Evolutionary conservation across 1,284 basidiomycete species (phyloP).

Genomic region (Rhizoctonia solani): DNA sequence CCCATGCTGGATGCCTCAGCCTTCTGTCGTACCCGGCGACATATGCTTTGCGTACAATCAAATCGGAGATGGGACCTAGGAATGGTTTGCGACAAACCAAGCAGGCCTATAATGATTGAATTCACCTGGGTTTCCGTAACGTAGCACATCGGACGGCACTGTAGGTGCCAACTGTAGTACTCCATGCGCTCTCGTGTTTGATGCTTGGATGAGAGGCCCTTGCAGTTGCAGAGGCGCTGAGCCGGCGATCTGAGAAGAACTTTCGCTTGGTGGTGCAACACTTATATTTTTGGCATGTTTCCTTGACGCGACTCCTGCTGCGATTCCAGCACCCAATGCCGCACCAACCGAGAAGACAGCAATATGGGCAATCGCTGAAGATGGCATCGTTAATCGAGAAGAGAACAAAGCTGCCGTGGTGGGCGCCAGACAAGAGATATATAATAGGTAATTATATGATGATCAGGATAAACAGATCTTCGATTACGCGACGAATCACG

Average conservation of each 20-base stretch:
- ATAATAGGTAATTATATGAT: too few relatives aligned
- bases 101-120: constrained; percentile 28
- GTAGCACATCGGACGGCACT: constrained; percentile 53
- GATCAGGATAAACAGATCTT: too few relatives aligned
- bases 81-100: constrained; percentile 25
- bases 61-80: constrained; percentile 81
- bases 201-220: constrained; percentile 40
- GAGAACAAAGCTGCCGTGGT: too few relatives aligned
- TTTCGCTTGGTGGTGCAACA: constrained; percentile 31
- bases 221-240: constrained; percentile 33
- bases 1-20: constrained; percentile 91
- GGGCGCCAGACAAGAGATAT: too few relatives aligned
- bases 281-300: constrained; percentile 19
- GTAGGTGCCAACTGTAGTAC: constrained; percentile 43
- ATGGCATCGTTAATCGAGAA: constrained; percentile 6
- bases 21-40: constrained; percentile 90
- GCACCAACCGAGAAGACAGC: constrained; percentile 76
- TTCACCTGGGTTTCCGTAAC: constrained; percentile 76
- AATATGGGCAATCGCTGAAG: constrained; percentile 51
- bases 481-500: too few relatives aligned
- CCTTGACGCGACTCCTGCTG: constrained; percentile 53
- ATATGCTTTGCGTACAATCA: constrained; percentile 80
- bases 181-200: constrained; percentile 41
- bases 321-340: constrained; percentile 63
- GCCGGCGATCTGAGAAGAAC: neutral